These are phyloP conservation scores for Wickerhamomyces sp. DNA, from an alignment of 1,139 yeast species.

Conservation along the genomic window DNA sequence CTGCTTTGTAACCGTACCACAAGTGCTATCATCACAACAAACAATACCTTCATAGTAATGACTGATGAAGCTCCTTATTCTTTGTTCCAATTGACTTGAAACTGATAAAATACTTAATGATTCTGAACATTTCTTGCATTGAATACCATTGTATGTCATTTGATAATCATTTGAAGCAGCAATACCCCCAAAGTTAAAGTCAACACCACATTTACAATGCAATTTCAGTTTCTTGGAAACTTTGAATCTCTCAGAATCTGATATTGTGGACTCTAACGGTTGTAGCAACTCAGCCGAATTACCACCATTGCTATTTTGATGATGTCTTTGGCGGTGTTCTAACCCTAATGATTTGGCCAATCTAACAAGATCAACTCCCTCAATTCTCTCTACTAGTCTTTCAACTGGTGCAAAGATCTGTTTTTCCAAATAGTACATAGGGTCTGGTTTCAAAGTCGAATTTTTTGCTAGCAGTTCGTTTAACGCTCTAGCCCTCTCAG, in stretches of 20 bases:
- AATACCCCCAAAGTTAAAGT: slow-evolving; percentile 72
- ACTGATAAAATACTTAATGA: slow-evolving; percentile 50
- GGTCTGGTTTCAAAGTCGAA: slow-evolving; percentile 60
- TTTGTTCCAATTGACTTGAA: slow-evolving; percentile 67
- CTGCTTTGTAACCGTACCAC: slow-evolving; percentile 80
- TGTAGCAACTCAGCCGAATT: slow-evolving; percentile 45
- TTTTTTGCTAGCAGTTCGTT: slow-evolving; percentile 59
- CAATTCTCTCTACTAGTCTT: slow-evolving; percentile 79
- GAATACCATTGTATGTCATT: slow-evolving; percentile 64
- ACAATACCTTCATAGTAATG: slow-evolving; percentile 84
- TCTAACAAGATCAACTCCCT: slow-evolving; percentile 79
- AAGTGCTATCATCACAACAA: slow-evolving; percentile 77
- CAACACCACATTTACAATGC: slow-evolving; percentile 57
- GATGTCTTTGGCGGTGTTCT: slow-evolving; percentile 54
- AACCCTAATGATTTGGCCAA: slow-evolving; percentile 76
- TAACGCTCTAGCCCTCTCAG: slow-evolving; percentile 77
- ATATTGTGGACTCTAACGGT: slow-evolving; percentile 77
- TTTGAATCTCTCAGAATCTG: slow-evolving; percentile 80
- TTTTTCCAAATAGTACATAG: slow-evolving; percentile 74
- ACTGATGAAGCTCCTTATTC: slow-evolving; percentile 66
- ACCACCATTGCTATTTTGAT: slow-evolving; percentile 32
- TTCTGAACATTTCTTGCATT: slow-evolving; percentile 57
- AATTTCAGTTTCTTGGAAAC: slow-evolving; percentile 53
- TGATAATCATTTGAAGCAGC: slow-evolving; percentile 55
- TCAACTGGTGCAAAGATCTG: slow-evolving; percentile 92